Base-by-base conservation (phyloP, 441 rosid genomes). In the Gossypium gossypioides region DNA sequence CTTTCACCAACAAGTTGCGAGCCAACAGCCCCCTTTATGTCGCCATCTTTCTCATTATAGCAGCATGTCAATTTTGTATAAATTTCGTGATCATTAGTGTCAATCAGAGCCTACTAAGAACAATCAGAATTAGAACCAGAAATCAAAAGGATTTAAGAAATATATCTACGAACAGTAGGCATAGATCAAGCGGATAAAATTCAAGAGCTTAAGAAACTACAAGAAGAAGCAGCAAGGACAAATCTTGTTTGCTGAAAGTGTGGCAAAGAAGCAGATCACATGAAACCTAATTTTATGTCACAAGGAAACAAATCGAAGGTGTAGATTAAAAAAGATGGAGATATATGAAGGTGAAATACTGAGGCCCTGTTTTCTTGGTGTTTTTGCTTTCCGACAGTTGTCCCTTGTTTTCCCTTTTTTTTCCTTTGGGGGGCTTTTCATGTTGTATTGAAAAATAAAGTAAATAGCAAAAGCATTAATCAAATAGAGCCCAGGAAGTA, bases 1-100 rank as follows among this genome's bases (percentile, higher is more conserved):
- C 99, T 84, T 87, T 89, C 98, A 71, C 91, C 87, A 21, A 88
- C 79, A 44, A 95, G 95, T 73, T 88, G 93, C 44, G 98, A 87
- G 67, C 95, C 96, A 81, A 92, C 90, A 68, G 81, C 87, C 73
- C 99, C 98, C 79, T 87, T 91, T 24, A 74, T 84, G 80, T 84
- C 84, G 57, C 76, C 87, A 71, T 82, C 72, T 72, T 77, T 81
- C 80, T 85, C 91, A 72, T 75, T 73, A 76, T 83, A 86, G 84
- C 87, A 91, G 81, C 87, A 74, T 8, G 83, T 89, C 80, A 95
- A 76, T 79, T 80, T 84, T 69, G 82, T 83, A 75, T 87, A 87
- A 75, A 95, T 87, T 87, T 95, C 99, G 29, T 72, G 81, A 74
- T 95, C 98, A 57, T 83, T 84, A 72, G 98, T 87, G 78, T 85